Base-by-base conservation (phyloP, 352 stramenopile species). In the Phytopythium vexans region DNA sequence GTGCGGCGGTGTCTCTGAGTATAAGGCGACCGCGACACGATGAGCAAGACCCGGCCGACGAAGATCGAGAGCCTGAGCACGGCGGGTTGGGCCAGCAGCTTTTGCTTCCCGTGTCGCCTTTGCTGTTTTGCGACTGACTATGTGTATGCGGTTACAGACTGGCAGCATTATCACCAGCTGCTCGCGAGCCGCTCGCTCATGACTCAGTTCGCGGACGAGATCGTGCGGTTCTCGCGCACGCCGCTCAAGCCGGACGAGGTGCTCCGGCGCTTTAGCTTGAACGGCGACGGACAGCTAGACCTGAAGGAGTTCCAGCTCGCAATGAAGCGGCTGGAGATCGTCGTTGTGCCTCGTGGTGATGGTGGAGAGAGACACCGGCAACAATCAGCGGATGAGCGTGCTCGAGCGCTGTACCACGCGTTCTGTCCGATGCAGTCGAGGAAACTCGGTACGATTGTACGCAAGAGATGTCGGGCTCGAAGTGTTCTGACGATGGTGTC, bases 61-160 rank as follows among this genome's bases (percentile, higher is more conserved):
- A 92, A 89, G 69, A 86, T 89, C 52, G 75, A 90, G 46, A 85
- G 77, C 56, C 85, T 90, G 73, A 90, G 76, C 63, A 88, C 82
- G 41, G 74, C 74, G 45, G 77, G 72, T 77, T 58, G 8, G 56
- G 42, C 15, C 16, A 10, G 8, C 35, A 33, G 11, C n/a, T 52
- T 32, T 34, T 16, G 6, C 9, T 9, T 52, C 42, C 21, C 14
- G 34, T 32, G 35, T 16, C 6, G 32, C 35, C 39, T 12, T 12
- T 3, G 32, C 34, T 15, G 10, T 27, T 36, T n/a, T 10, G 11
- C 35, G 39, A 27, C 12, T 56, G 34, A 21, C 31, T 41, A 3
- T 42, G 8, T 45, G 14, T 60, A 9, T 56, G 1, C 12, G 32
- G 40, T 16, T 14, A 9, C 47, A 78, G 71, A 89, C 12, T 91